A percentile compares a stretch with the other conserved stretches of the same genome.
Conservation (phyloP, 257 asterid species). For the Echium plantagineum region DNA sequence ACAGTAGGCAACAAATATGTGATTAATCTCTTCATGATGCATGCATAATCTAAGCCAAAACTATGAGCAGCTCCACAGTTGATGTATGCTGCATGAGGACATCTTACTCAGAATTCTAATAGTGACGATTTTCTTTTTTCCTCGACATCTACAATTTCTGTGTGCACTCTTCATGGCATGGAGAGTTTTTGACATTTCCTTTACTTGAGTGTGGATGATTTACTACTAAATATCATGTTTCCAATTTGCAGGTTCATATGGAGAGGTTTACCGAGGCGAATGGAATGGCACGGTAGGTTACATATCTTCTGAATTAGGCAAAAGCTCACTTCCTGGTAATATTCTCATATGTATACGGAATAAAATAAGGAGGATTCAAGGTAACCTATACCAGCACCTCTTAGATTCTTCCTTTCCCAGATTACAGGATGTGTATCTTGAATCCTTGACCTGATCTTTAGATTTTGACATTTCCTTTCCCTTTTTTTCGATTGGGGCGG, state of each 20-base stretch:
- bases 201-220: neutral
- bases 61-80: neutral
- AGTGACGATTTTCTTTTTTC: no score
- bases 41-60: neutral
- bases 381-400: no score
- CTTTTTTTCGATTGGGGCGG: no score
- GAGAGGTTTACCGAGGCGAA: slow-evolving; percentile 92
- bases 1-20: no score
- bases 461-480: no score
- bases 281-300: slow-evolving; percentile 91
- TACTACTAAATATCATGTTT: neutral
- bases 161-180: neutral
- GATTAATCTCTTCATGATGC: neutral
- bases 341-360: no score
- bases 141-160: neutral
- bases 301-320: neutral
- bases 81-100: neutral
- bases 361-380: no score
- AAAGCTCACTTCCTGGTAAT: no score
- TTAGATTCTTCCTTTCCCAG: no score
- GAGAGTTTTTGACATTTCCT: neutral
- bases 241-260: slow-evolving; percentile 69
- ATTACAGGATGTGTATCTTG: no score
- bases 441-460: no score
- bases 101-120: neutral